Conservation (phyloP, 176 grass and related monocot genomes). For the Aegilops longissima region DNA sequence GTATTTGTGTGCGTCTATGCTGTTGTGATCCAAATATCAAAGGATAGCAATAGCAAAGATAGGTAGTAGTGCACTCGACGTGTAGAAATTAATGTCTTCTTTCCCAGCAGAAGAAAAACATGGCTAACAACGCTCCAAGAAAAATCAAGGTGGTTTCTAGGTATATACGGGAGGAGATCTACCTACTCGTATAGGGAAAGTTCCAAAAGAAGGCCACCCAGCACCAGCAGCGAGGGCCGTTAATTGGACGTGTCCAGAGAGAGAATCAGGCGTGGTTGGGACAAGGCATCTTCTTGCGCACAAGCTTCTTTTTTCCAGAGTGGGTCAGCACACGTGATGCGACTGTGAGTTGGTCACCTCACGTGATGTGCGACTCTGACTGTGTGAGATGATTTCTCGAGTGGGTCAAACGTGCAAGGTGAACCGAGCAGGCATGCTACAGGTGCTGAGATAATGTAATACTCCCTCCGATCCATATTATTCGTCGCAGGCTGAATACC, state of each 20-base stretch:
- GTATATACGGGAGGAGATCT: neutral
- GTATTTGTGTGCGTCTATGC: no score
- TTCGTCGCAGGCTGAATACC: no score
- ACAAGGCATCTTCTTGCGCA: neutral
- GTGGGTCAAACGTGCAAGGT: neutral
- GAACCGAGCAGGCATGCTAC: neutral
- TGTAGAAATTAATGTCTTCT: no score
- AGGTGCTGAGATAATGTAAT: neutral
- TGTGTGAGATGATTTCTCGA: neutral
- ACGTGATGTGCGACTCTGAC: neutral
- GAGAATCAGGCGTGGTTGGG: neutral
- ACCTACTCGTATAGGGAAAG: neutral
- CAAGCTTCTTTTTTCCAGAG: neutral
- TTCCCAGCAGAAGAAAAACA: no score
- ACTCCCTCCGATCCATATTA: accelerated
- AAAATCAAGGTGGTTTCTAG: neutral
- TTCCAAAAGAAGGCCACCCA: neutral
- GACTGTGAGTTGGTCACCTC: neutral
- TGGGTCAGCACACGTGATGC: neutral
- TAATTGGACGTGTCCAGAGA: neutral
- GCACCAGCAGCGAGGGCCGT: neutral
- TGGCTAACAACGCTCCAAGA: no score
- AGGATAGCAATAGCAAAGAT: no score
- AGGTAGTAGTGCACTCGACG: no score
- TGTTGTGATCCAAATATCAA: no score